Evolutionary conservation across 345 rosid species (phyloP).

Genomic region (Acer negundo): DNA sequence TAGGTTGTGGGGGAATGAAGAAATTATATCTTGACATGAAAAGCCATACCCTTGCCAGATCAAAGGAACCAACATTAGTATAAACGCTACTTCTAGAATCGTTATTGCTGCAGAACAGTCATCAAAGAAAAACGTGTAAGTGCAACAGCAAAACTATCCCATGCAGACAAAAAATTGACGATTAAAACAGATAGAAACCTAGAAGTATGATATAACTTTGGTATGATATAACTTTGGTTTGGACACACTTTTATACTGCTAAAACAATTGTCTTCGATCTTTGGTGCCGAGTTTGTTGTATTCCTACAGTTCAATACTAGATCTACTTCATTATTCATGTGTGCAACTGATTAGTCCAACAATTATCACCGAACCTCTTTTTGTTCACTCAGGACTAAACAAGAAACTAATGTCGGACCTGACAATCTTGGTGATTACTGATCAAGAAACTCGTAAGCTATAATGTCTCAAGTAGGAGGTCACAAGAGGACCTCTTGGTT

Average conservation of each 20-base stretch:
- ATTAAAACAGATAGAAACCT: neutral
- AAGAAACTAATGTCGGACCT: neutral
- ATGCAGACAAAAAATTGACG: neutral
- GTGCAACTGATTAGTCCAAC: neutral
- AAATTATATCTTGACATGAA: conserved; percentile 6
- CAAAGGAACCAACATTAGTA: conserved; percentile 16
- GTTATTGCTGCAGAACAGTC: conserved; percentile 32
- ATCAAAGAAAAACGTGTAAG: conserved; percentile 11
- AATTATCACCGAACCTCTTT: neutral
- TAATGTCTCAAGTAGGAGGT: neutral
- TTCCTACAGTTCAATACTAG: no score
- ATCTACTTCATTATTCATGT: neutral
- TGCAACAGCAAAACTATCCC: conserved; percentile 1
- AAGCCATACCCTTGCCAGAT: conserved; percentile 37
- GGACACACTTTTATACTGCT: neutral
- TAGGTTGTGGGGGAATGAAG: neutral
- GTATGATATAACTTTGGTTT: neutral
- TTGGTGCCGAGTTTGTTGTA: no score
- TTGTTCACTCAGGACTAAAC: no score
- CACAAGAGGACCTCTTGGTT: neutral
- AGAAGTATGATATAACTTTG: neutral
- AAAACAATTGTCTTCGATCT: neutral
- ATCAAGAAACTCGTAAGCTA: neutral
- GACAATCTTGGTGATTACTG: neutral
- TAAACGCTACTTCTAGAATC: conserved; percentile 18